Evolutionary conservation across 2,329 filamentous ascomycete genomes (phyloP).

Genomic region (Penicillium griseofulvum): DNA sequence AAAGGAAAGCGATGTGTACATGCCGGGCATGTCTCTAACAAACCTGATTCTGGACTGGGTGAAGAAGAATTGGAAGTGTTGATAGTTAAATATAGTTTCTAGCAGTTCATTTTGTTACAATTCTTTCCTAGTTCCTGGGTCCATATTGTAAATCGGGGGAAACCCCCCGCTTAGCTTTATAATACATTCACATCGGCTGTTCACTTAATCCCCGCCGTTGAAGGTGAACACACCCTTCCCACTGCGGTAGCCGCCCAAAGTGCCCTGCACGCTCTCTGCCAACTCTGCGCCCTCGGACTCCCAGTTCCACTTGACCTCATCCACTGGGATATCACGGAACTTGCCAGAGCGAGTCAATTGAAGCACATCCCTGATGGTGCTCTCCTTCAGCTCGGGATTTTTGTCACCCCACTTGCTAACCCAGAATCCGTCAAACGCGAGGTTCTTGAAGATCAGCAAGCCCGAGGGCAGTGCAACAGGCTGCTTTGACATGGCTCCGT

Average conservation of each 20-base stretch:
- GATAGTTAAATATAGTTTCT: background rate
- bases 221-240: constrained; percentile 93
- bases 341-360: constrained; percentile 69
- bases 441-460: constrained; percentile 87
- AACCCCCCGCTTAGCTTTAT: background rate
- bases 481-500: constrained; percentile 91
- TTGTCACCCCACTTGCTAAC: constrained; percentile 82
- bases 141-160: background rate
- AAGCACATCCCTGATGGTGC: constrained; percentile 81
- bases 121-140: background rate
- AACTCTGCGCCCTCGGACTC: constrained; percentile 70
- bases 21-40: constrained; percentile 55
- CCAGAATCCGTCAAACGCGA: constrained; percentile 92
- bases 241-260: constrained; percentile 75
- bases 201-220: constrained; percentile 43
- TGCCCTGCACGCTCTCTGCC: constrained; percentile 73
- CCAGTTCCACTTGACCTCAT: constrained; percentile 79
- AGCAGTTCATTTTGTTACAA: background rate
- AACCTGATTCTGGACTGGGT: constrained; percentile 61
- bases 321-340: constrained; percentile 80
- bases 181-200: background rate
- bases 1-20: constrained; percentile 52
- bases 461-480: constrained; percentile 78
- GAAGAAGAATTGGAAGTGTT: constrained; percentile 52
- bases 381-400: constrained; percentile 69